Base-by-base conservation (phyloP, 352 stramenopile genomes). In the Pythium aphanidermatum region DNA sequence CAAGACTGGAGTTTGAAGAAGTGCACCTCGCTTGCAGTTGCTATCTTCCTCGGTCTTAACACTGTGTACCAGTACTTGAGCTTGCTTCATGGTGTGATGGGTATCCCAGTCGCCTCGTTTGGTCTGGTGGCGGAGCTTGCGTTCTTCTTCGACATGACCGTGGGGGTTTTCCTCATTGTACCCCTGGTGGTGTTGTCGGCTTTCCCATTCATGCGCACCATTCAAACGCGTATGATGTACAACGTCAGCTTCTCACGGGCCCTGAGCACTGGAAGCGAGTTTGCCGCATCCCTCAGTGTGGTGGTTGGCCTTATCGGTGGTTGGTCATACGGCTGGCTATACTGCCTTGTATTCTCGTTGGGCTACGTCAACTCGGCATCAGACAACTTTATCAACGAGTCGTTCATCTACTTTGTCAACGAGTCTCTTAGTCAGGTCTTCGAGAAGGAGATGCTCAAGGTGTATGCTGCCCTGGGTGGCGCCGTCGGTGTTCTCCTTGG, bases 141-240 rank as follows among this genome's bases (percentile, higher is more conserved):
- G 11, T 95, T 92, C 57, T 74, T 95, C 44, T 95, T 95, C 50
- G 83, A 95, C 43, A 83, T 90, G 60, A 59, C 91, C 1, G 72
- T 92, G 8, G 83, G 83, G 2, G 25, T 90, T 17, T 88, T 92
- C 45, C 42, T 92, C 17, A 66, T 84, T 13, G 12, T 92, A 1
- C 78, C 81, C 19, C 65, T 95, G 14, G 35, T 92, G 31, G 32
- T 92, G 16, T 26, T 95, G 4, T 92, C 80, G 33, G 79, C 75
- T 16, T 80, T 95, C 48, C 83, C 80, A 17, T 95, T 92, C 54
- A 92, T 95, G 80, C 79, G 74, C 29, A 92, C 81, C 8, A 87
- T 92, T 43, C 83, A 95, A 43, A 92, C 83, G 29, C 80, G 83
- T 25, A 95, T 95, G 80, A 95, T 95, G 83, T 95, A 95, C 60